Base-by-base conservation (phyloP, 2,329 filamentous ascomycete species). In the Neocatenulostroma microsporum region DNA sequence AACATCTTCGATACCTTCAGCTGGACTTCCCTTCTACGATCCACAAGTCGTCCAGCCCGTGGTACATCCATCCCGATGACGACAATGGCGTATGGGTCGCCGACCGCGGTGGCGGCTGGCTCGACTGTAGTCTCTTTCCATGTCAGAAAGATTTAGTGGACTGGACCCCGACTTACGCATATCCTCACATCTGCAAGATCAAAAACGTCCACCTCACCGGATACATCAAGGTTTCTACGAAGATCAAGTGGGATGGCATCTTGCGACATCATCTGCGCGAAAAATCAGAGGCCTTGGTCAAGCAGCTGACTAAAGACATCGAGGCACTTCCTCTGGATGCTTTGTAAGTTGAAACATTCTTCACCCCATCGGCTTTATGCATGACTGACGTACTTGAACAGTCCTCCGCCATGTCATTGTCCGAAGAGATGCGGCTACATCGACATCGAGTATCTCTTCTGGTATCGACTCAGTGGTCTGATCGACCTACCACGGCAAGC, bases 181-280 rank as follows among this genome's bases (percentile, higher is more conserved):
- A 17, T 11, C 11, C 13, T 6, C 13, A 37, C 26, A 26, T 41
- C 4, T 15, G 21, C 17, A 4, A 17, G 10, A 21, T 40, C n/a
- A 21, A 15, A n/a, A 31, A 11, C 10, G 15, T 40, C 3, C 4
- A 26, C 12, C n/a, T 34, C 9, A 37, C 18, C 5, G 39, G 39
- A 3, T 30, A 21, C 23, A 21, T 37, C 13, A 37, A 37, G 28
- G 21, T 21, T 10, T 3, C 13, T 7, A 25, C 21, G 10, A 37
- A 18, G 20, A 28, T 23, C 30, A 33, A 37, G 18, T 41, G 39
- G 39, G 34, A 41, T 15, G 21, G 11, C 2, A 27, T 36, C 15
- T 19, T 40, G 3, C 12, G 18, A 19, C 7, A 29, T 29, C 26
- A 29, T 8, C 7, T 7, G 15, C 9, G 13, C 10, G 15, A 7